Evolutionary conservation across 306 rosid species (phyloP), one percentile per base, ranked within the genome.

Genomic region (Parietaria judaica): DNA sequence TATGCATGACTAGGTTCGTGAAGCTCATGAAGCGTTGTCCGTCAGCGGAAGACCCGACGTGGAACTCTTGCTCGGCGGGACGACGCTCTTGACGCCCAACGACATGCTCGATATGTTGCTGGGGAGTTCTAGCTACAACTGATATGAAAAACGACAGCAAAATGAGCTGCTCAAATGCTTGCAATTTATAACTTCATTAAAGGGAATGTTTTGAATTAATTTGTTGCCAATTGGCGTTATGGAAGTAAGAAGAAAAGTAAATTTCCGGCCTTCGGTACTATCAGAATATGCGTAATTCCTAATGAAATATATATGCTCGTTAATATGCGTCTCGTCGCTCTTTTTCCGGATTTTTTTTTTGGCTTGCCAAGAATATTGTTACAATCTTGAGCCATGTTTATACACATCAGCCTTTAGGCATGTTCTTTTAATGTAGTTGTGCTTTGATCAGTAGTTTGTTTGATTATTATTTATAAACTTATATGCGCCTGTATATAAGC

Each of bases 51-150:
- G 96, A 71, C 96, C 96, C 39, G 94, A 91, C 54, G 79, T 85
- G 13, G 96, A 91, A 80, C 70, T 91, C 77, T 71, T 91, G 68
- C 45, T 91, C 47, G 95, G 98, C 37, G 98, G 98, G 84, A 88
- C 96, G 61, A 83, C 88, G 56, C 81, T 88, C 46, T 80, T 86
- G 54, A 78, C 96, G 65, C 91, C 96, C 0, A 69, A 84, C 64
- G 79, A 82, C 75, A 82, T 88, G 96, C 87, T 85, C 23, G 84
- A 84, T 71, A 73, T 85, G 51, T 68, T 91, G 56, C 58, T 83
- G 43, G 95, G 96, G 46, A 74, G 82, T 49, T 87, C 74, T 9
- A 79, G 95, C 68, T 83, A 68, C 61, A 45, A 79, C 63, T 76
- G 74, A 81, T 72, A 61, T 70, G 61, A 37, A 65, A 43, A 39